Conservation (phyloP, 352 stramenopile genomes). For the Globisporangium solare region DNA sequence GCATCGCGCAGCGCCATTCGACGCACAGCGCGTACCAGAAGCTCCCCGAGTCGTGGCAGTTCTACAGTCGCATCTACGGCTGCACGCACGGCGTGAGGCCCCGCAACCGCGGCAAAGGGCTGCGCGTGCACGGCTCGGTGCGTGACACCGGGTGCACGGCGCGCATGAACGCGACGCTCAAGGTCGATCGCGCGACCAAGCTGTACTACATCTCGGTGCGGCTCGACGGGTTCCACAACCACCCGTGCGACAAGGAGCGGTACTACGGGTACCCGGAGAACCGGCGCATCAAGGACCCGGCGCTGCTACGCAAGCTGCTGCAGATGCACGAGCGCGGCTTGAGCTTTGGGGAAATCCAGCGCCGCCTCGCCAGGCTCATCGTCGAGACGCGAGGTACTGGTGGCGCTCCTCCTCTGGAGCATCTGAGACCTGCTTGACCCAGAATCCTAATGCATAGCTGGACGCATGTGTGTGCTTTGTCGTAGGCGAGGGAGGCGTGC, state of each 20-base stretch:
- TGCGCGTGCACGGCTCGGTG: background rate
- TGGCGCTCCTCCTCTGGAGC: too few relatives aligned
- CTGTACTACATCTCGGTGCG: background rate
- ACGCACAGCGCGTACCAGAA: background rate
- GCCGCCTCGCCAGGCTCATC: too few relatives aligned
- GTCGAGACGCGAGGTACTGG: too few relatives aligned
- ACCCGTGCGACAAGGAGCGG: conserved; percentile 3
- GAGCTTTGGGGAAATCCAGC: too few relatives aligned
- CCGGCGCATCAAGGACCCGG: conserved; percentile 4
- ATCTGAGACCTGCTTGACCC: too few relatives aligned
- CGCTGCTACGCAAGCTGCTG: background rate
- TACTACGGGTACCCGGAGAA: conserved; percentile 11
- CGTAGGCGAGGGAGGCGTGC: too few relatives aligned
- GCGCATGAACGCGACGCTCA: conserved; percentile 7
- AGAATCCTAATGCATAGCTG: too few relatives aligned
- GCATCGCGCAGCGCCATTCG: background rate
- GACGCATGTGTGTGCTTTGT: too few relatives aligned
- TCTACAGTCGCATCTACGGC: conserved; percentile 1
- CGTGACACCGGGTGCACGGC: conserved; percentile 10
- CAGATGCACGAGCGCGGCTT: too few relatives aligned
- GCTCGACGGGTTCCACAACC: conserved; percentile 7
- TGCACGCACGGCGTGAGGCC: conserved; percentile 11
- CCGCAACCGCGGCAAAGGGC: background rate
- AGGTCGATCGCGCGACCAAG: background rate
- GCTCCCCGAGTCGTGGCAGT: background rate